phyloP scores from a whole-genome alignment of 129 eudicot species.

The Scalesia atractyloides region DNA sequence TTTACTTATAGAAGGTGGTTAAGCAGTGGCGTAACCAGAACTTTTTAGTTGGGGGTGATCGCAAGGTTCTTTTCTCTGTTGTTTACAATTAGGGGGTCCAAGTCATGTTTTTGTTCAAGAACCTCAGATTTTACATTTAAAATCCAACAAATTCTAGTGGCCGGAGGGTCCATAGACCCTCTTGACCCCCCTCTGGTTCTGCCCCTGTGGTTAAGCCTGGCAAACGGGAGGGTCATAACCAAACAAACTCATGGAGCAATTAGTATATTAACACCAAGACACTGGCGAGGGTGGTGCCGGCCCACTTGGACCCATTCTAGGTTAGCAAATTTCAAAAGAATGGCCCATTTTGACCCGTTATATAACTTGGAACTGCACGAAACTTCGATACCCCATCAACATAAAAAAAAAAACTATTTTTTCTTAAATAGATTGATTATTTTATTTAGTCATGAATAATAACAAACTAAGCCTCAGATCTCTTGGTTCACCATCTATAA shows the following conservation, averaged over 20 bases:
- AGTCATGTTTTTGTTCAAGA: too few species aligned
- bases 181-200: too few species aligned
- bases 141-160: too few species aligned
- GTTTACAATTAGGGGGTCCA: too few species aligned
- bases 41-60: too few species aligned
- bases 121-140: too few species aligned
- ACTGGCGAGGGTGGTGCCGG: not conserved
- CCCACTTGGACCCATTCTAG: not conserved
- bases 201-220: not conserved
- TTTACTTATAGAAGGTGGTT: not conserved
- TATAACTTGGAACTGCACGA: constrained; percentile 47
- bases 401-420: not conserved
- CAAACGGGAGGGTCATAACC: not conserved
- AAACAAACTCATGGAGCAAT: not conserved
- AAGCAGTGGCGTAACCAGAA: too few species aligned
- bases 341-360: not conserved
- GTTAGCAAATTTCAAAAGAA: not conserved
- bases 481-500: constrained; percentile 90
- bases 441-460: constrained; percentile 9
- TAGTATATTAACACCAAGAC: not conserved
- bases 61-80: too few species aligned
- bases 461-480: constrained; percentile 71
- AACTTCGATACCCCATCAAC: constrained; percentile 7
- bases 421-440: not conserved
- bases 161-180: too few species aligned